Percentiles rank a stretch among this genome's conserved stretches.
Conservation (phyloP, 2,329 filamentous ascomycete genomes). For the Microcera coccophila region DNA sequence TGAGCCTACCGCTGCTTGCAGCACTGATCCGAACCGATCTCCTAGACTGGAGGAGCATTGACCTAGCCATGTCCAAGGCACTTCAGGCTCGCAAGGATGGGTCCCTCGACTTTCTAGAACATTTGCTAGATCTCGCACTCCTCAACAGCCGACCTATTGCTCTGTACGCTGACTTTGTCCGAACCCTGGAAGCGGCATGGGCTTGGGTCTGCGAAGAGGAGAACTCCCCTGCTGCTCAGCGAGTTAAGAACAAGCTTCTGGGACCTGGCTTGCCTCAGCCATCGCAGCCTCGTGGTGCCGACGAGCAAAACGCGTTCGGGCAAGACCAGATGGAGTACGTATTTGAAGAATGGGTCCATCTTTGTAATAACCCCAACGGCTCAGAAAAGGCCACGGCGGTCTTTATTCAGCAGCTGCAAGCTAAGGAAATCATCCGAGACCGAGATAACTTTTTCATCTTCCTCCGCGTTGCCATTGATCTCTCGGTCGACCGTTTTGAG, state of each 20-base stretch:
- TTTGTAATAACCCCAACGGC: constrained; percentile 72
- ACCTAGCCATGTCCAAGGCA: constrained; percentile 68
- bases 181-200: constrained; percentile 76
- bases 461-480: constrained; percentile 75
- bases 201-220: constrained; percentile 75
- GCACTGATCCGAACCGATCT: constrained; percentile 58
- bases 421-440: constrained; percentile 65
- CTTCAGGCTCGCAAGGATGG: constrained; percentile 66
- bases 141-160: constrained; percentile 74
- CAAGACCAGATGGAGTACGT: constrained; percentile 89
- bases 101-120: constrained; percentile 75
- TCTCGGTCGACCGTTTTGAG: constrained; percentile 75
- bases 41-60: constrained; percentile 61
- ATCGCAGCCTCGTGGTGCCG: constrained; percentile 50
- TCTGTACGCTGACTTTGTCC: constrained; percentile 79
- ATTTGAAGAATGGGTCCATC: constrained; percentile 90
- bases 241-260: constrained; percentile 63
- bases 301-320: constrained; percentile 50
- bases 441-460: constrained; percentile 77
- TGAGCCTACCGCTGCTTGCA: constrained; percentile 55
- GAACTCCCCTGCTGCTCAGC: constrained; percentile 58
- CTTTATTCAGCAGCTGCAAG: constrained; percentile 82
- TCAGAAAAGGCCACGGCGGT: constrained; percentile 67
- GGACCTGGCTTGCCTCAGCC: constrained; percentile 39
- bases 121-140: constrained; percentile 72